phyloP scores from a whole-genome alignment of 1,284 basidiomycete species.

The Austroboletus olivaceoglutinosus region DNA sequence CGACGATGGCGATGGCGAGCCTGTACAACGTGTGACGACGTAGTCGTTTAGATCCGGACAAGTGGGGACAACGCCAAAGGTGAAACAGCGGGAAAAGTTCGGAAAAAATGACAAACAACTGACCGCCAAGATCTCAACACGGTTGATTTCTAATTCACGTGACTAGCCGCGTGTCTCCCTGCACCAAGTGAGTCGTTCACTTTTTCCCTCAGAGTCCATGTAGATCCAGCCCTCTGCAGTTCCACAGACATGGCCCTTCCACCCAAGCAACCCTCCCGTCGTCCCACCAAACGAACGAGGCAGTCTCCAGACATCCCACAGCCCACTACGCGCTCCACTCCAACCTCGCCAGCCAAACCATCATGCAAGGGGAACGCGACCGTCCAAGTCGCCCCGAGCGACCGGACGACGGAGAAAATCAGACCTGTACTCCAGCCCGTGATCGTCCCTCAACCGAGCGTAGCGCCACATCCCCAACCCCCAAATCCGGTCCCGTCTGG shows the following conservation, averaged over 20 bases:
- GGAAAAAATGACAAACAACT: too few species aligned
- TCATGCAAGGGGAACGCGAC: constrained; percentile 6
- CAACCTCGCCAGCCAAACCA: constrained; percentile 11
- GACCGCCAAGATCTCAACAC: too few species aligned
- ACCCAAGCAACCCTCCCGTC: constrained; percentile 12
- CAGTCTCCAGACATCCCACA: constrained; percentile 14
- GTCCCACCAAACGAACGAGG: constrained; percentile 18
- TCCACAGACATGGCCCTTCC: constrained; percentile 15
- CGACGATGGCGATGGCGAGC: too few species aligned
- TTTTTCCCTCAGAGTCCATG: not conserved
- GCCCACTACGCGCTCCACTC: constrained; percentile 1
- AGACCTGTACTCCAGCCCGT: constrained; percentile 9
- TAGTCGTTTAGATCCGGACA: too few species aligned
- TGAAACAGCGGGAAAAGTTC: too few species aligned
- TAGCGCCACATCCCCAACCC: not conserved
- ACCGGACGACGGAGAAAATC: not conserved
- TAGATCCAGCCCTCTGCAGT: constrained; percentile 1
- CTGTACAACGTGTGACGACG: too few species aligned
- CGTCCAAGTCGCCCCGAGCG: not conserved
- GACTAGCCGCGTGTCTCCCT: constrained; percentile 5
- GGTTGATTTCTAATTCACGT: constrained; percentile 12
- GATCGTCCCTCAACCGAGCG: constrained; percentile 5
- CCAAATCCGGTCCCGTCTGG: constrained; percentile 25
- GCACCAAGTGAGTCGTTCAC: constrained; percentile 11
- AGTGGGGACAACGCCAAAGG: too few species aligned